Conservation (phyloP, 192 early-diverging fungal genomes). For the Phlyctochytrium arcticum region DNA sequence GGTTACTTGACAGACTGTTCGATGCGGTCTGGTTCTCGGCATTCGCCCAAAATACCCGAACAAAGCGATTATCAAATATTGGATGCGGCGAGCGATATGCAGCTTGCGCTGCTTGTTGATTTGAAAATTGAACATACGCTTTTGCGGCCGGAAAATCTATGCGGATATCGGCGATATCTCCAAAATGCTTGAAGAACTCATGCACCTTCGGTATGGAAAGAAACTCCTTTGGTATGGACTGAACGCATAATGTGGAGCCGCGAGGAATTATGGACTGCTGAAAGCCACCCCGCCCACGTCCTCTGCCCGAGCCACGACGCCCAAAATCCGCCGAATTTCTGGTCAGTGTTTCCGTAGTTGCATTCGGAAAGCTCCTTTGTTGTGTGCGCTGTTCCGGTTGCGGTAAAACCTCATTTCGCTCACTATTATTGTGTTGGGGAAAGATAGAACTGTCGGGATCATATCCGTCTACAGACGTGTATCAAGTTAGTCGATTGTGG, state of each 20-base stretch:
- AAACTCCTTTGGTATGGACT: slow-evolving; percentile 70
- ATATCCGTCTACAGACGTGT: too few relatives aligned
- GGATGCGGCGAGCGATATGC: slow-evolving; percentile 71
- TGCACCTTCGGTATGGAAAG: slow-evolving; percentile 68
- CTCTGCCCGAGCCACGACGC: slow-evolving; percentile 8
- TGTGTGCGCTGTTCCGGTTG: too few relatives aligned
- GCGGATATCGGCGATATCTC: slow-evolving; percentile 68
- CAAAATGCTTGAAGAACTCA: slow-evolving; percentile 75
- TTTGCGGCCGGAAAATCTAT: slow-evolving; percentile 50
- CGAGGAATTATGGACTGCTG: background rate
- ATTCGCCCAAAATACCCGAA: slow-evolving; percentile 72
- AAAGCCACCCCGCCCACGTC: slow-evolving; percentile 15
- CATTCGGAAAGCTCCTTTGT: too few relatives aligned
- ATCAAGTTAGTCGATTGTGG: too few relatives aligned
- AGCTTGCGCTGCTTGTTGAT: slow-evolving; percentile 57
- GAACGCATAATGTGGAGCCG: slow-evolving; percentile 58
- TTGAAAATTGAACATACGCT: slow-evolving; percentile 64
- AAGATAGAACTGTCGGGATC: too few relatives aligned
- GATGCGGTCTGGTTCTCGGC: background rate
- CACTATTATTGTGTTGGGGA: too few relatives aligned
- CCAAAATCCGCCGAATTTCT: background rate
- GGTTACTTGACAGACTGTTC: background rate
- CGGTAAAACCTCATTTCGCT: too few relatives aligned
- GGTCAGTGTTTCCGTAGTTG: too few relatives aligned
- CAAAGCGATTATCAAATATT: slow-evolving; percentile 83